Conservation (phyloP, 1,284 basidiomycete species). For the Ustilago crameri region DNA sequence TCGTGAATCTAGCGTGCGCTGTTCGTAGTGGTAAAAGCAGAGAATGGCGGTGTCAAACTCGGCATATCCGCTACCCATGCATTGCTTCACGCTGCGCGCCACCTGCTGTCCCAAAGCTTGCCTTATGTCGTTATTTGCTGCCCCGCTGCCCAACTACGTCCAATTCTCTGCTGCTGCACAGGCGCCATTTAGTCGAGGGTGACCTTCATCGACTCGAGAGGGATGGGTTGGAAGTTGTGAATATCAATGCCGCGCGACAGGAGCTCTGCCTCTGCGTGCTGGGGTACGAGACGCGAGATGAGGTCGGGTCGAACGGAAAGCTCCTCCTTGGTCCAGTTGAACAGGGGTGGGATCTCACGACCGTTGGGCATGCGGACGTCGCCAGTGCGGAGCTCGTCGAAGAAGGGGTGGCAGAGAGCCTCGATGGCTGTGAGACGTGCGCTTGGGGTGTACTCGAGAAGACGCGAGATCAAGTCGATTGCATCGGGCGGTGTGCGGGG, state of each 20-base stretch:
- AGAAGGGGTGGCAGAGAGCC: conserved; percentile 87
- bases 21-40: background rate
- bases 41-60: background rate
- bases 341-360: conserved; percentile 91
- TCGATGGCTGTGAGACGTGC: conserved; percentile 90
- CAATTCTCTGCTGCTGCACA: background rate
- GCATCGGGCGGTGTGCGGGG: conserved; percentile 95
- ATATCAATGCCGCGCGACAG: conserved; percentile 85
- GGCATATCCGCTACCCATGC: too few species aligned
- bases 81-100: background rate
- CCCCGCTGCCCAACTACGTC: background rate
- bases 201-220: conserved; percentile 67
- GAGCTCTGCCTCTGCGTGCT: conserved; percentile 88
- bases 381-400: conserved; percentile 85
- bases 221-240: conserved; percentile 77
- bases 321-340: conserved; percentile 97
- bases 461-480: conserved; percentile 91
- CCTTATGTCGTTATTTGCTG: background rate
- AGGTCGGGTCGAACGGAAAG: conserved; percentile 94
- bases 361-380: conserved; percentile 95
- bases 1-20: background rate
- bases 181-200: conserved; percentile 61
- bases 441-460: conserved; percentile 96
- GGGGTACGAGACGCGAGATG: conserved; percentile 87
- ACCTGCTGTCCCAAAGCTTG: background rate